These are phyloP conservation scores for Lithocarpus polystachyus DNA, from an alignment of 306 rosid genomes.

Conservation along the genomic window DNA sequence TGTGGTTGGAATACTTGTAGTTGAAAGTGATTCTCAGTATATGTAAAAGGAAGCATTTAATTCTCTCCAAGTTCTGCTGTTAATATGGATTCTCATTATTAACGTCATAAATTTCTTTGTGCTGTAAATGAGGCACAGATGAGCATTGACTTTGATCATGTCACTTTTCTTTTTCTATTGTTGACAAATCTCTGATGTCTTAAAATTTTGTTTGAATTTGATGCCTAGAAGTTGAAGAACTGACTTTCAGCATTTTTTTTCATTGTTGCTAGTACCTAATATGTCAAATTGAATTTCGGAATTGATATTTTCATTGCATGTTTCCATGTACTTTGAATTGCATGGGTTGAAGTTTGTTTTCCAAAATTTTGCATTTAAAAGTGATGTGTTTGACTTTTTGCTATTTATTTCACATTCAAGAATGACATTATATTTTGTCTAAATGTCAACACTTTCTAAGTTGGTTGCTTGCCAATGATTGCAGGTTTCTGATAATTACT, in stretches of 20 bases:
- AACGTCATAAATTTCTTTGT: too few relatives aligned
- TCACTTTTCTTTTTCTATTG: too few relatives aligned
- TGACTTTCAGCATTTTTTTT: neutral
- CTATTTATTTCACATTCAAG: too few relatives aligned
- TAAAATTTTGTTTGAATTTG: neutral
- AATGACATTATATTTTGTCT: neutral
- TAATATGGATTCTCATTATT: too few relatives aligned
- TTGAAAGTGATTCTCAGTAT: too few relatives aligned
- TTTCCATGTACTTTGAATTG: neutral
- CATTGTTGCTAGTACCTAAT: neutral
- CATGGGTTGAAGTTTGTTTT: neutral
- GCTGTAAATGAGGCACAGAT: too few relatives aligned
- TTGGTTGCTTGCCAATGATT: neutral
- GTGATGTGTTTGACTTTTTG: too few relatives aligned
- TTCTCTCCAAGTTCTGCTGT: too few relatives aligned
- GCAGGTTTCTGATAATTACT: constrained; percentile 66
- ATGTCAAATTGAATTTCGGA: neutral
- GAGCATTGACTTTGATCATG: too few relatives aligned
- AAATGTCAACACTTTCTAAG: neutral
- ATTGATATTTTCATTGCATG: neutral
- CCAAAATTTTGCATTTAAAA: neutral
- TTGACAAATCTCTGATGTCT: too few relatives aligned
- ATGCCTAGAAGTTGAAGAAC: neutral
- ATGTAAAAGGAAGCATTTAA: too few relatives aligned
- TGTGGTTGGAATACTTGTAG: too few relatives aligned